Percentiles rank a stretch among this genome's conserved stretches.
Evolutionary conservation across 495 filamentous ascomycete genomes (phyloP).

Genomic region (Pseudotulostoma volvatum): DNA sequence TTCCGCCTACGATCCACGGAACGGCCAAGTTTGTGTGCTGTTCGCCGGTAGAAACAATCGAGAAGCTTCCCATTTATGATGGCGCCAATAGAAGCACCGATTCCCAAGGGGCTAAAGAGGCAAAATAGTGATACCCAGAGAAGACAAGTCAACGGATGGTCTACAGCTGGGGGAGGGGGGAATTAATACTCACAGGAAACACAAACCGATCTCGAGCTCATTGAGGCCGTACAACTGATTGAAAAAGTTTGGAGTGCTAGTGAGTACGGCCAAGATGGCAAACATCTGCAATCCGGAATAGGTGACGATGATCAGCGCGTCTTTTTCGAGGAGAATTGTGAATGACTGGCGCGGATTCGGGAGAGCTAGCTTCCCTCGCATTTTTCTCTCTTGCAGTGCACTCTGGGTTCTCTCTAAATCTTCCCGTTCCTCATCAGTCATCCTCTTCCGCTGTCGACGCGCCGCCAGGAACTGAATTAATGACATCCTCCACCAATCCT

Average conservation of each 20-base stretch:
- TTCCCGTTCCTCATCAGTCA: too few relatives aligned
- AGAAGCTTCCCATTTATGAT: slow-evolving; percentile 31
- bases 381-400: too few relatives aligned
- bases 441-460: background rate
- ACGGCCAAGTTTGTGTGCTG: slow-evolving; percentile 16
- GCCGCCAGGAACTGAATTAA: slow-evolving; percentile 16
- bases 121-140: too few relatives aligned
- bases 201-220: slow-evolving; percentile 27
- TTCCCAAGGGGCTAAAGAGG: slow-evolving; percentile 21
- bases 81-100: slow-evolving; percentile 18
- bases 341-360: background rate
- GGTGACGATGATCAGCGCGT: background rate
- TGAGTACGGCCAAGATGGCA: slow-evolving; percentile 12
- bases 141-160: too few relatives aligned
- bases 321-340: slow-evolving; percentile 1
- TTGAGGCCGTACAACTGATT: slow-evolving; percentile 22
- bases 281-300: slow-evolving; percentile 7
- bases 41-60: too few relatives aligned
- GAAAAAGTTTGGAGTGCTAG: slow-evolving; percentile 17
- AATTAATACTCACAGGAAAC: too few relatives aligned
- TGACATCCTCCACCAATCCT: slow-evolving; percentile 19
- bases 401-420: too few relatives aligned
- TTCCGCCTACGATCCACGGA: slow-evolving; percentile 22
- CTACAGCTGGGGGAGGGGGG: too few relatives aligned
- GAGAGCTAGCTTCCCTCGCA: too few relatives aligned